A percentile compares a stretch with the other conserved stretches of the same genome.
Evolutionary conservation across 176 grass and related monocot species (phyloP).

Genomic region (Ensete ventricosum): DNA sequence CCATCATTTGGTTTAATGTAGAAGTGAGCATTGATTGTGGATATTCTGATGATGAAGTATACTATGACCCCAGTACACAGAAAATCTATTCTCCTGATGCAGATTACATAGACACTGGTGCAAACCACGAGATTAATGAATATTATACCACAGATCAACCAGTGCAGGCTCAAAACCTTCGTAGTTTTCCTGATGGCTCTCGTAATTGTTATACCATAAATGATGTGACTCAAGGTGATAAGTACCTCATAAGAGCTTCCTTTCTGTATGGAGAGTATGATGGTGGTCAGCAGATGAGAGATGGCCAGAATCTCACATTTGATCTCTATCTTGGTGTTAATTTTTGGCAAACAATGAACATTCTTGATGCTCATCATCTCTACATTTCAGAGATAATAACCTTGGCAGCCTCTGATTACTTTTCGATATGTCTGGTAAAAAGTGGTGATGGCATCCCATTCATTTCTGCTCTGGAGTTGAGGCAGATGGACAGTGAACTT

Average conservation of each 20-base stretch:
- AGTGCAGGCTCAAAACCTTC: not conserved
- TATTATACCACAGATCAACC: not conserved
- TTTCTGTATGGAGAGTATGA: conserved; percentile 8
- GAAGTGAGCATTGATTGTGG: conserved; percentile 8
- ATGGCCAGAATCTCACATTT: not conserved
- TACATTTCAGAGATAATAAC: conserved; percentile 3
- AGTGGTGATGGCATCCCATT: not conserved
- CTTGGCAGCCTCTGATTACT: not conserved
- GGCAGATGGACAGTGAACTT: not conserved
- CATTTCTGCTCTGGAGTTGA: conserved; percentile 1
- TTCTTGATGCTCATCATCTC: not conserved
- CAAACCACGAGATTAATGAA: not conserved
- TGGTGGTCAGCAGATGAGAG: not conserved
- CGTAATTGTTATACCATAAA: conserved; percentile 6
- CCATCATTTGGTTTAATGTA: not conserved
- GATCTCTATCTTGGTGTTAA: conserved; percentile 2
- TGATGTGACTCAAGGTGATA: not conserved
- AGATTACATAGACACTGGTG: not conserved
- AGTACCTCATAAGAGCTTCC: conserved; percentile 10
- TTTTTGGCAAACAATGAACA: conserved; percentile 9
- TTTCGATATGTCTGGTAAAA: not conserved
- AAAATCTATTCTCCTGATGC: not conserved
- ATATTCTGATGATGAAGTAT: not conserved
- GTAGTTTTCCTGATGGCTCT: not conserved
- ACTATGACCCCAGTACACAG: not conserved